Percentiles rank a stretch among this genome's conserved stretches.
Evolutionary conservation across 2,329 filamentous ascomycete genomes (phyloP).

Genomic region (Fusarium sp.): DNA sequence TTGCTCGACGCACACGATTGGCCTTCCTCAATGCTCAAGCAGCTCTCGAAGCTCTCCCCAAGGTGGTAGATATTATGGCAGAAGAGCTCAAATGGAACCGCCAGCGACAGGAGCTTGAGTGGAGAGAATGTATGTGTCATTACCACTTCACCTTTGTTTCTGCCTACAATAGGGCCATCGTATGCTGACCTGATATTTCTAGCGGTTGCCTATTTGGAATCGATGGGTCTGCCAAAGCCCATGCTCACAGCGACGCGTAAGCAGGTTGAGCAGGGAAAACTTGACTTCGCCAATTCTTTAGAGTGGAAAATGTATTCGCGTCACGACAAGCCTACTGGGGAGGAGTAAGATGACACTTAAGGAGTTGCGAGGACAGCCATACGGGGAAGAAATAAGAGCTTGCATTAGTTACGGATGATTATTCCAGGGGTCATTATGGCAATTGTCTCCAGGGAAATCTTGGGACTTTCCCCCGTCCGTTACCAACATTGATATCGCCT

Average conservation of each 20-base stretch:
- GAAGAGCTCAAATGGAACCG: slow-evolving; percentile 86
- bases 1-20: slow-evolving; percentile 86
- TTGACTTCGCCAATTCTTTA: slow-evolving; percentile 70
- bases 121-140: slow-evolving; percentile 77
- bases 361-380: not conserved
- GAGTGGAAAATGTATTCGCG: slow-evolving; percentile 76
- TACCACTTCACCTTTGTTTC: slow-evolving; percentile 1
- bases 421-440: not conserved
- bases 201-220: slow-evolving; percentile 74
- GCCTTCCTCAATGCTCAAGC: slow-evolving; percentile 95
- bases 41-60: slow-evolving; percentile 86
- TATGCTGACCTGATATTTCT: slow-evolving; percentile 22
- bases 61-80: slow-evolving; percentile 90
- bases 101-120: slow-evolving; percentile 82
- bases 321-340: slow-evolving; percentile 67
- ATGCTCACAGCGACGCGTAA: slow-evolving; percentile 71
- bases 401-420: not conserved
- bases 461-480: not conserved
- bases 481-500: not conserved
- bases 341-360: slow-evolving; percentile 13
- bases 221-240: slow-evolving; percentile 76
- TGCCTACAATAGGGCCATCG: slow-evolving; percentile 7
- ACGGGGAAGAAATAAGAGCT: not conserved
- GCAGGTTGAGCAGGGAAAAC: slow-evolving; percentile 73
- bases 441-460: not conserved